These are phyloP conservation scores for Malania oleifera DNA, from an alignment of 164 flowering plant species.

Conservation along the genomic window DNA sequence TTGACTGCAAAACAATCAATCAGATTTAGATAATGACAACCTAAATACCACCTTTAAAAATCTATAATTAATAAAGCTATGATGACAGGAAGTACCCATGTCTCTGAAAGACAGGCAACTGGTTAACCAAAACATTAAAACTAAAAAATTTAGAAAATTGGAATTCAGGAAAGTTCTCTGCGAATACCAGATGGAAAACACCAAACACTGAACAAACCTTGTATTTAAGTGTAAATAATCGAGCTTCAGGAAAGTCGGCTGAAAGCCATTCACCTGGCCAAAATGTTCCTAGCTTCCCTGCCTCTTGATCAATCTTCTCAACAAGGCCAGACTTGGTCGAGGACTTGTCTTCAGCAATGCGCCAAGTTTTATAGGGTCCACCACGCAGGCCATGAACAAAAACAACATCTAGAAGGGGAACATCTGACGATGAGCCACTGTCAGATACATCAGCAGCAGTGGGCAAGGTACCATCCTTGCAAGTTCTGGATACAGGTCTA, in stretches of 20 bases:
- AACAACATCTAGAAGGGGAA: slow-evolving; percentile 67
- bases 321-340: slow-evolving; percentile 91
- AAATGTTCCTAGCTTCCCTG: slow-evolving; percentile 88
- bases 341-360: slow-evolving; percentile 79
- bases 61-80: neutral
- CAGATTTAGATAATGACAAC: slow-evolving; percentile 8
- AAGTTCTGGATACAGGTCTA: slow-evolving; percentile 7
- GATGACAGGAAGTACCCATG: no score
- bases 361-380: slow-evolving; percentile 95
- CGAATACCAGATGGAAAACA: neutral
- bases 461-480: slow-evolving; percentile 16
- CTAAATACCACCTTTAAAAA: neutral
- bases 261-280: slow-evolving; percentile 99
- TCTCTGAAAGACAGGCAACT: neutral
- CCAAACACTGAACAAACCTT: slow-evolving; percentile 55
- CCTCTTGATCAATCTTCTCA: slow-evolving; percentile 96
- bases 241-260: slow-evolving; percentile 81
- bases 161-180: no score
- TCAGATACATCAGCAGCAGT: slow-evolving; percentile 25
- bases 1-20: slow-evolving; percentile 66
- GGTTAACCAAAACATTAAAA: no score
- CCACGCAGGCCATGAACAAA: slow-evolving; percentile 97
- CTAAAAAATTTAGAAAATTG: no score
- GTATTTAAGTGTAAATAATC: slow-evolving; percentile 81
- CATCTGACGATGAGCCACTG: slow-evolving; percentile 20